Evolutionary conservation across 2,329 filamentous ascomycete genomes (phyloP).

Genomic region (Chaetomium olivaceum): DNA sequence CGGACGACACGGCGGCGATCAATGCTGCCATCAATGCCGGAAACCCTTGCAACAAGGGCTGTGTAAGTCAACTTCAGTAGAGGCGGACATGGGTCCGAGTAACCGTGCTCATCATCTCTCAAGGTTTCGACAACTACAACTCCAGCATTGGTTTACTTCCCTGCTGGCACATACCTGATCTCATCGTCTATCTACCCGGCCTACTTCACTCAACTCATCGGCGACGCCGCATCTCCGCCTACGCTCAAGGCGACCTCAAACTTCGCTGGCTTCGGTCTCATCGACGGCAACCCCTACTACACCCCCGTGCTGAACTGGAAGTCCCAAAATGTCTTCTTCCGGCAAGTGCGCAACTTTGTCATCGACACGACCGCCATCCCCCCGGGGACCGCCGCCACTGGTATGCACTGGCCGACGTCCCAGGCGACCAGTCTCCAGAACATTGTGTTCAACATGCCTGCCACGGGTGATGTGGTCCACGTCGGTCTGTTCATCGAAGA

Average conservation of each 20-base stretch:
- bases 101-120: slow-evolving; percentile 20
- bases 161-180: slow-evolving; percentile 65
- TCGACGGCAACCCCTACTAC: slow-evolving; percentile 52
- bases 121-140: slow-evolving; percentile 45
- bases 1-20: slow-evolving; percentile 51
- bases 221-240: slow-evolving; percentile 62
- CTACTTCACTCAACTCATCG: slow-evolving; percentile 79
- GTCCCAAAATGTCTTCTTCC: slow-evolving; percentile 61
- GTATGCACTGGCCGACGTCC: slow-evolving; percentile 69
- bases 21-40: slow-evolving; percentile 46
- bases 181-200: slow-evolving; percentile 69
- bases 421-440: slow-evolving; percentile 64
- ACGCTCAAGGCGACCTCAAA: slow-evolving; percentile 54
- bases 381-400: slow-evolving; percentile 49
- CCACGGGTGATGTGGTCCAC: slow-evolving; percentile 51
- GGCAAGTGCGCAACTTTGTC: slow-evolving; percentile 60
- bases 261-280: slow-evolving; percentile 52
- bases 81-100: not conserved
- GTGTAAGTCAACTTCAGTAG: slow-evolving; percentile 37
- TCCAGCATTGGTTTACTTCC: slow-evolving; percentile 48
- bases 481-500: slow-evolving; percentile 59
- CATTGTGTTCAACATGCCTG: slow-evolving; percentile 56
- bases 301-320: slow-evolving; percentile 49
- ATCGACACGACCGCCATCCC: slow-evolving; percentile 59
- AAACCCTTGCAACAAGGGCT: slow-evolving; percentile 45